A percentile compares a stretch with the other conserved stretches of the same genome.
phyloP scores from a whole-genome alignment of 805 yeast species.

The Ogataea chonburiensis region DNA sequence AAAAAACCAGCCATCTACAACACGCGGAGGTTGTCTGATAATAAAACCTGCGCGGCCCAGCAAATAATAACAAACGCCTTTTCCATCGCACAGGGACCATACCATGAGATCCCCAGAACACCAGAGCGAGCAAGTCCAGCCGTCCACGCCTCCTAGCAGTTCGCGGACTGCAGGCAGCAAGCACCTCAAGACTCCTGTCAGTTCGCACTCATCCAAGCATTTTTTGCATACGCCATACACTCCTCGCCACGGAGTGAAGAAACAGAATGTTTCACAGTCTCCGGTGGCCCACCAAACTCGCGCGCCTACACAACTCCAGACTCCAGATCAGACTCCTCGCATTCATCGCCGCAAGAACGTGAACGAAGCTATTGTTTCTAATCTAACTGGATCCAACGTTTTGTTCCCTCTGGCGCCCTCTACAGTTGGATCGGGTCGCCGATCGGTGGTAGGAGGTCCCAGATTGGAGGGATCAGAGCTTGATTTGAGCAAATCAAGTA shows the following conservation, averaged over 20 bases:
- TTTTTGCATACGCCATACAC: slow-evolving; percentile 26
- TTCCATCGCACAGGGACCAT: too few relatives aligned
- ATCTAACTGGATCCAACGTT: slow-evolving; percentile 12
- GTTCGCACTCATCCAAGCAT: slow-evolving; percentile 15
- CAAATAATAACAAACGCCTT: background rate
- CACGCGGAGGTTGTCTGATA: background rate
- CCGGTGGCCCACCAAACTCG: slow-evolving; percentile 18
- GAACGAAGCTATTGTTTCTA: slow-evolving; percentile 22
- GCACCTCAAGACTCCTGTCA: slow-evolving; percentile 23
- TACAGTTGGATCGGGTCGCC: slow-evolving; percentile 33
- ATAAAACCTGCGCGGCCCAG: too few relatives aligned
- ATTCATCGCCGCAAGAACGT: slow-evolving; percentile 23
- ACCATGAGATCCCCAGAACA: slow-evolving; percentile 20
- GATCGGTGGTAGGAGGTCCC: slow-evolving; percentile 6
- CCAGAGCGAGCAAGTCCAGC: slow-evolving; percentile 18
- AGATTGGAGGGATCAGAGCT: slow-evolving; percentile 12
- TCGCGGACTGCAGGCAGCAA: slow-evolving; percentile 6
- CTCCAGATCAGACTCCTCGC: slow-evolving; percentile 30
- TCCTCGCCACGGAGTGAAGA: slow-evolving; percentile 21
- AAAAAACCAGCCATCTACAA: slow-evolving; percentile 23
- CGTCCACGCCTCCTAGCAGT: slow-evolving; percentile 29
- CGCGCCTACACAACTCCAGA: slow-evolving; percentile 20
- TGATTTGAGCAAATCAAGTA: slow-evolving; percentile 23
- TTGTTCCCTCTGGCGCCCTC: slow-evolving; percentile 33
- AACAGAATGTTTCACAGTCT: slow-evolving; percentile 15